Conservation (phyloP, 768 basidiomycete species). For the Termitomyces sp. region DNA sequence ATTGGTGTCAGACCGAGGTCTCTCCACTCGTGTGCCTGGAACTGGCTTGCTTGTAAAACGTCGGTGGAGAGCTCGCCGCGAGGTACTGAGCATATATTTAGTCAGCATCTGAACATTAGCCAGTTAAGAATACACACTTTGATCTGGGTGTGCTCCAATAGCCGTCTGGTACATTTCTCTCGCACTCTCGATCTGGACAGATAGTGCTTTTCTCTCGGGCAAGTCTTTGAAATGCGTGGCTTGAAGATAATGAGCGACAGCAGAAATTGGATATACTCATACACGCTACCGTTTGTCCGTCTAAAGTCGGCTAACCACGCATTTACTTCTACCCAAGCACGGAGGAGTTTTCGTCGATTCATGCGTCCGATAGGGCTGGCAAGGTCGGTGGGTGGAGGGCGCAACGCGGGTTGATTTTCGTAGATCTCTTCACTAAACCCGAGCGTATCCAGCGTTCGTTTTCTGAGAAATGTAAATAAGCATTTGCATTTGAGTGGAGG, state of each 20-base stretch:
- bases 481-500: slow-evolving; percentile 47
- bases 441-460: slow-evolving; percentile 37
- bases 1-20: slow-evolving; percentile 61
- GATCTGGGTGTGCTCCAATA: slow-evolving; percentile 73
- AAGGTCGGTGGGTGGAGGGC: slow-evolving; percentile 50
- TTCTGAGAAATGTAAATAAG: slow-evolving; percentile 21
- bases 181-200: slow-evolving; percentile 50
- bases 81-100: slow-evolving; percentile 36
- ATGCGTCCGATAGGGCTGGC: slow-evolving; percentile 38
- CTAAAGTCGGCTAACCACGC: slow-evolving; percentile 62
- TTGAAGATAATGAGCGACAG: slow-evolving; percentile 18
- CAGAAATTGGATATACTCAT: neutral
- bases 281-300: slow-evolving; percentile 34
- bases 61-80: slow-evolving; percentile 42
- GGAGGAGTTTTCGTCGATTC: slow-evolving; percentile 57
- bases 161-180: slow-evolving; percentile 69
- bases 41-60: slow-evolving; percentile 30
- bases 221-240: slow-evolving; percentile 39
- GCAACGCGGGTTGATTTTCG: slow-evolving; percentile 39
- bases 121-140: slow-evolving; percentile 42
- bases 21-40: slow-evolving; percentile 34
- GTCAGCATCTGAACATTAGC: slow-evolving; percentile 2
- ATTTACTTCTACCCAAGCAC: slow-evolving; percentile 75
- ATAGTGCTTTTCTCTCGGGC: slow-evolving; percentile 30
- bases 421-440: slow-evolving; percentile 34